Evolutionary conservation across 2,329 filamentous ascomycete species (phyloP).

Genomic region (Hansfordia pulvinata): DNA sequence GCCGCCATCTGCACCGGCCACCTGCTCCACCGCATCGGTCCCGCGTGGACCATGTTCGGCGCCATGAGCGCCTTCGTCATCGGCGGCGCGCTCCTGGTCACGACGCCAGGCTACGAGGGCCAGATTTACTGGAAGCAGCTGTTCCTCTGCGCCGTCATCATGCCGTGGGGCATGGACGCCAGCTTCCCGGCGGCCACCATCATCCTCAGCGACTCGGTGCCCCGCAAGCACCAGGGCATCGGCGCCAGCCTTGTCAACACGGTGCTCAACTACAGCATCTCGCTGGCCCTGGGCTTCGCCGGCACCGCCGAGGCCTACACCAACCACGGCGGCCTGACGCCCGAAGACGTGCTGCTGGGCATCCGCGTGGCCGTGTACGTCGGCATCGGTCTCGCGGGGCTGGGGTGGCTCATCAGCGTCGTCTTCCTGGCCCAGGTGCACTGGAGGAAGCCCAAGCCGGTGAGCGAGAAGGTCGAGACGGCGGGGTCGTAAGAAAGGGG

Average conservation of each 20-base stretch:
- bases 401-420: slow-evolving; percentile 8
- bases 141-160: slow-evolving; percentile 32
- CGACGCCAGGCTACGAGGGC: slow-evolving; percentile 23
- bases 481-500: no score
- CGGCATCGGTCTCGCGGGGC: slow-evolving; percentile 9
- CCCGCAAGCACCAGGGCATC: slow-evolving; percentile 15
- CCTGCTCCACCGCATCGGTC: slow-evolving; percentile 17
- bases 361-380: slow-evolving; percentile 10
- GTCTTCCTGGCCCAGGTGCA: slow-evolving; percentile 25
- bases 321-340: slow-evolving; percentile 9
- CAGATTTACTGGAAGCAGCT: slow-evolving; percentile 41
- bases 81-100: slow-evolving; percentile 13
- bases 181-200: slow-evolving; percentile 37
- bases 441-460: no score
- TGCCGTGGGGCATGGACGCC: slow-evolving; percentile 40
- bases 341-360: slow-evolving; percentile 7
- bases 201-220: slow-evolving; percentile 29
- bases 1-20: slow-evolving; percentile 18
- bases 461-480: no score
- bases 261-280: slow-evolving; percentile 43
- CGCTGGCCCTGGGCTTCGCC: slow-evolving; percentile 38
- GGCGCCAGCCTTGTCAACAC: slow-evolving; percentile 35
- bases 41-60: slow-evolving; percentile 11
- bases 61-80: slow-evolving; percentile 11
- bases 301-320: slow-evolving; percentile 36